phyloP scores from a whole-genome alignment of 2,329 filamentous ascomycete genomes.

The Diaporthe eres region DNA sequence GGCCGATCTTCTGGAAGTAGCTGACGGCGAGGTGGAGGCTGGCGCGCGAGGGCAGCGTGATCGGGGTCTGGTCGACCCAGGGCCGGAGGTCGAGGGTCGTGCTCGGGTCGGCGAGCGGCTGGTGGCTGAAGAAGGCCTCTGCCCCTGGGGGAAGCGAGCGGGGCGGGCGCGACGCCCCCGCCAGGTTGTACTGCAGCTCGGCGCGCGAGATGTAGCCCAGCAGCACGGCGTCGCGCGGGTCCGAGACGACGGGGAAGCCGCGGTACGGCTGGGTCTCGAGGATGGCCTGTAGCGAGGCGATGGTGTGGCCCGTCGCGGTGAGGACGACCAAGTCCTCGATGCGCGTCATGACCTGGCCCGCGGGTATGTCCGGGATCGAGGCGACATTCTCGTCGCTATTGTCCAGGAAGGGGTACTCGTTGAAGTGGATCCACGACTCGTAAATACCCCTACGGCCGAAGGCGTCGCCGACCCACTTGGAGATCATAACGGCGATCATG shows the following conservation, averaged over 20 bases:
- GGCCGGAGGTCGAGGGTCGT: conserved; percentile 88
- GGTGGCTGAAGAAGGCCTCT: conserved; percentile 87
- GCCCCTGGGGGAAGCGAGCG: conserved; percentile 77
- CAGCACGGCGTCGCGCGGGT: conserved; percentile 81
- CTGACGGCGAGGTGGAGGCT: conserved; percentile 87
- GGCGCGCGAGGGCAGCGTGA: conserved; percentile 84
- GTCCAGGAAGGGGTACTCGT: conserved; percentile 95
- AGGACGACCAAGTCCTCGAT: conserved; percentile 92
- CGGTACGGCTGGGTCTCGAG: conserved; percentile 84
- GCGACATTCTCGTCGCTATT: conserved; percentile 79
- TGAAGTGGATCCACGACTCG: conserved; percentile 97
- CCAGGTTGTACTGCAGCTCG: conserved; percentile 87
- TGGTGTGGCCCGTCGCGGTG: conserved; percentile 88
- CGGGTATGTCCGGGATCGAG: conserved; percentile 83
- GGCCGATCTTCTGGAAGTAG: conserved; percentile 94
- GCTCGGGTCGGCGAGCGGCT: conserved; percentile 82
- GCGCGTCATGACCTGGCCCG: conserved; percentile 91
- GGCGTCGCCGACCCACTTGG: conserved; percentile 98
- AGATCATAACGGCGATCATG: conserved; percentile 98
- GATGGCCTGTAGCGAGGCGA: conserved; percentile 79
- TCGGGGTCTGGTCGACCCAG: conserved; percentile 99
- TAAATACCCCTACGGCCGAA: conserved; percentile 96
- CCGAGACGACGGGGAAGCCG: conserved; percentile 91
- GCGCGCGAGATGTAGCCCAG: conserved; percentile 95
- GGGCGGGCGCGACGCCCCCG: conserved; percentile 65